A percentile compares a stretch with the other conserved stretches of the same genome.
phyloP scores from a whole-genome alignment of 495 filamentous ascomycete species.

The Neurospora sp. region DNA sequence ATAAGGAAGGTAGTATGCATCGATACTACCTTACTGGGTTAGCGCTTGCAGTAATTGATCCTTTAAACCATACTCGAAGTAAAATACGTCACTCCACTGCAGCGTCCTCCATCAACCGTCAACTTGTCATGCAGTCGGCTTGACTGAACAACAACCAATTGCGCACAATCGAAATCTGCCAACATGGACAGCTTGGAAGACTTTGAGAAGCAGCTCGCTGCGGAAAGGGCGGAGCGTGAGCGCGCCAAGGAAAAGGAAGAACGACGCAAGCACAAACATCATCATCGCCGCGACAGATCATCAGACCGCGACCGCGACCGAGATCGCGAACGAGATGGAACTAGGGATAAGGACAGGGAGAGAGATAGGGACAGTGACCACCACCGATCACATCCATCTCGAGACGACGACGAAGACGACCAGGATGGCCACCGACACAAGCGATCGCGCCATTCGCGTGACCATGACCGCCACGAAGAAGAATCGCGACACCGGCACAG shows the following conservation, averaged over 20 bases:
- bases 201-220: conserved; percentile 43
- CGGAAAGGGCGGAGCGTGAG: conserved; percentile 41
- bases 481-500: conserved; percentile 25
- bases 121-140: neutral
- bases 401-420: conserved; percentile 29
- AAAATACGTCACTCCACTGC: conserved; percentile 11
- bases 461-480: conserved; percentile 20
- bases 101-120: neutral
- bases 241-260: conserved; percentile 26
- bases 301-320: conserved; percentile 25
- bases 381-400: conserved; percentile 26
- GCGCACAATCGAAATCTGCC: neutral
- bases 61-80: neutral
- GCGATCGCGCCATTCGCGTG: conserved; percentile 34
- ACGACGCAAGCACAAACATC: conserved; percentile 31
- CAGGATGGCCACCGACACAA: conserved; percentile 35
- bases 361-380: conserved; percentile 14
- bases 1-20: neutral
- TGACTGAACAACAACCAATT: neutral
- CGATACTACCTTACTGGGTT: too few relatives aligned
- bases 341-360: conserved; percentile 22
- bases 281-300: conserved; percentile 34
- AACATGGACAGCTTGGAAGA: conserved; percentile 44
- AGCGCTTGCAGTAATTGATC: neutral
- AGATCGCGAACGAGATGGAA: conserved; percentile 11